Evolutionary conservation across 2,329 filamentous ascomycete genomes (phyloP).

Genomic region (Trichoderma koningii): DNA sequence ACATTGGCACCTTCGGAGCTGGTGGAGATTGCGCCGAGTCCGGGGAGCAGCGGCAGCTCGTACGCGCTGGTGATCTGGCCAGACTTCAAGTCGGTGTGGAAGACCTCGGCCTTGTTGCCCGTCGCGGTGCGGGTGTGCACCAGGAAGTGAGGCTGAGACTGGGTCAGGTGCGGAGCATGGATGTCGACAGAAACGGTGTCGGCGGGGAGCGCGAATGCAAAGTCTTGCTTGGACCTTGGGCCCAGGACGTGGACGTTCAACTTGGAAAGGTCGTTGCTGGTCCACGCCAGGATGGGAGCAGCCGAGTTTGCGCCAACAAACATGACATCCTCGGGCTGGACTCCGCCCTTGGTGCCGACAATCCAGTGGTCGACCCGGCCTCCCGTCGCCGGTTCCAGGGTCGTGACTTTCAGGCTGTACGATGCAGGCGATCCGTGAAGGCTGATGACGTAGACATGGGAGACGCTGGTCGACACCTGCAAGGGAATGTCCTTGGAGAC

Average conservation of each 20-base stretch:
- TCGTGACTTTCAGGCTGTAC: conserved; percentile 74
- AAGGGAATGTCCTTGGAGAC: conserved; percentile 69
- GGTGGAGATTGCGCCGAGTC: conserved; percentile 74
- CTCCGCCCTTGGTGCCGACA: conserved; percentile 73
- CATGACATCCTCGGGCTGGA: conserved; percentile 66
- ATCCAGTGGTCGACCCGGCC: conserved; percentile 70
- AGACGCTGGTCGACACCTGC: conserved; percentile 69
- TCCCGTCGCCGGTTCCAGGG: conserved; percentile 73
- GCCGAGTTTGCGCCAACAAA: conserved; percentile 77
- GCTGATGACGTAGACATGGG: conserved; percentile 75
- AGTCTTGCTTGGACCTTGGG: conserved; percentile 57
- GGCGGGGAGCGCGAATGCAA: conserved; percentile 53
- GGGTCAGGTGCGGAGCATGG: conserved; percentile 71
- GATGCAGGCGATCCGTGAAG: conserved; percentile 70
- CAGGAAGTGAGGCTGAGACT: conserved; percentile 78
- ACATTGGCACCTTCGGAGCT: conserved; percentile 79
- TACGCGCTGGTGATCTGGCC: conserved; percentile 75
- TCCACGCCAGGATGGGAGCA: conserved; percentile 74
- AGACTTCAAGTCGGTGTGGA: conserved; percentile 74
- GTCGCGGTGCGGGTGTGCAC: conserved; percentile 73
- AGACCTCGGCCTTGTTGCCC: conserved; percentile 82
- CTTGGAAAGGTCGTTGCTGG: conserved; percentile 61
- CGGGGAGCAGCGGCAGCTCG: conserved; percentile 70
- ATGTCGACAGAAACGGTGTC: conserved; percentile 60
- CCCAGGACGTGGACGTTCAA: conserved; percentile 73